Evolutionary conservation across 106 monocot genomes (phyloP).

Genomic region (Posidonia australis): DNA sequence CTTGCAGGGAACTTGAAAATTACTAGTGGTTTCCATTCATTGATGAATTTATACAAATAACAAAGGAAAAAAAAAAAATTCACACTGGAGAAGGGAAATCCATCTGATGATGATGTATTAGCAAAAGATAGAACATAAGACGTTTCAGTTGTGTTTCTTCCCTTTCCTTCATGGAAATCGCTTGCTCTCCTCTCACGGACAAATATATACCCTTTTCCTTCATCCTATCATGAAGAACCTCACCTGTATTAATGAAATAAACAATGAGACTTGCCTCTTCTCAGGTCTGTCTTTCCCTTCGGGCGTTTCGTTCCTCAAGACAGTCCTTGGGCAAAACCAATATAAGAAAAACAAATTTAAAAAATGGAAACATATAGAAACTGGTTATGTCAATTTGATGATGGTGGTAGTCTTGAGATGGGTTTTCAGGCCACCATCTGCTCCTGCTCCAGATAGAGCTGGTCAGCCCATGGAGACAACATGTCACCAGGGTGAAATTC

Average conservation of each 20-base stretch:
- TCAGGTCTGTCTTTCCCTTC: not conserved
- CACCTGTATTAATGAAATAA: slow-evolving; percentile 3
- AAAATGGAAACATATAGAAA: not conserved
- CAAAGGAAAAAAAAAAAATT: not conserved
- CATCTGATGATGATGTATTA: not conserved
- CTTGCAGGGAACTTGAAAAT: not conserved
- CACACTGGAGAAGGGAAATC: not conserved
- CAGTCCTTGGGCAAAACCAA: not conserved
- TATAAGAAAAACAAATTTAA: not conserved
- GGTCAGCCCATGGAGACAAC: slow-evolving; percentile 33
- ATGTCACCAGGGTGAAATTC: slow-evolving; percentile 16
- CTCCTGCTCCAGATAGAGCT: slow-evolving; percentile 45
- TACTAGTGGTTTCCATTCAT: too few relatives aligned
- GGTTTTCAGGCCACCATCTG: slow-evolving; percentile 45
- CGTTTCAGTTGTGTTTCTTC: not conserved
- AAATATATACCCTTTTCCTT: too few relatives aligned
- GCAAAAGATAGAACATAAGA: not conserved
- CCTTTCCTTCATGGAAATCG: too few relatives aligned
- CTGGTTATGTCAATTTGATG: not conserved
- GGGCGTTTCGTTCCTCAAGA: not conserved
- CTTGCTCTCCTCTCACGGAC: too few relatives aligned
- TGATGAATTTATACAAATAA: not conserved
- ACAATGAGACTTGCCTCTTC: not conserved
- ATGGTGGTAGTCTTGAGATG: not conserved
- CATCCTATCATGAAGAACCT: not conserved